A percentile compares a stretch with the other conserved stretches of the same genome.
Evolutionary conservation across 257 asterid genomes (phyloP).

Genomic region (Avicennia marina): DNA sequence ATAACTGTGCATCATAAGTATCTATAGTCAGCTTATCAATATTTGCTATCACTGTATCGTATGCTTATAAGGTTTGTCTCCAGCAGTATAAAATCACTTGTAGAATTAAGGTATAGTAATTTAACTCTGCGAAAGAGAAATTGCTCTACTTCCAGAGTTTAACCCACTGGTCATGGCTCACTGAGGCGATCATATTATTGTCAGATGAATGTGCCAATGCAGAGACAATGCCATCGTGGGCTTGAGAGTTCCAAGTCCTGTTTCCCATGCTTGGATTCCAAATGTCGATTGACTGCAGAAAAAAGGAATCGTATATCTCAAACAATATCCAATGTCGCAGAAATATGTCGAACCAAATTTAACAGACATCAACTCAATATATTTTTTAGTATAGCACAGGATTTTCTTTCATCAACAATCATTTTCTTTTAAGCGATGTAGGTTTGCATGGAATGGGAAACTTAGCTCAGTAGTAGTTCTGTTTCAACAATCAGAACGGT

Average conservation of each 20-base stretch:
- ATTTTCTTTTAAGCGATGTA: too few relatives aligned
- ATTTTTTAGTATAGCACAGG: too few relatives aligned
- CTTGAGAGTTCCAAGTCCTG: constrained; percentile 23
- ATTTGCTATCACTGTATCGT: not conserved
- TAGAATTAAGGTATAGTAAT: not conserved
- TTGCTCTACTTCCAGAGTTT: constrained; percentile 38
- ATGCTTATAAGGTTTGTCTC: not conserved
- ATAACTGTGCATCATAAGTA: too few relatives aligned
- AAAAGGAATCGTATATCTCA: not conserved
- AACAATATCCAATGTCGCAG: not conserved
- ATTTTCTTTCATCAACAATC: too few relatives aligned
- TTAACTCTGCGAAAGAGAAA: not conserved
- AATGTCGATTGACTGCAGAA: constrained; percentile 34
- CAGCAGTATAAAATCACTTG: not conserved
- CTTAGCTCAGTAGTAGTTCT: not conserved
- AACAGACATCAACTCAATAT: not conserved
- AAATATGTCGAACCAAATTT: not conserved
- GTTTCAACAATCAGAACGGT: not conserved
- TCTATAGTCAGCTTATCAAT: too few relatives aligned
- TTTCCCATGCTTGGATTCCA: constrained; percentile 40
- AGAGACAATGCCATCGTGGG: constrained; percentile 28
- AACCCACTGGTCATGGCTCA: constrained; percentile 36
- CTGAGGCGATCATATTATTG: constrained; percentile 35
- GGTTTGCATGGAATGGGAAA: too few relatives aligned
- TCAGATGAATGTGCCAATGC: constrained; percentile 26